Conservation (phyloP, 176 grass and related monocot genomes). For the Coix lacrymajobi region DNA sequence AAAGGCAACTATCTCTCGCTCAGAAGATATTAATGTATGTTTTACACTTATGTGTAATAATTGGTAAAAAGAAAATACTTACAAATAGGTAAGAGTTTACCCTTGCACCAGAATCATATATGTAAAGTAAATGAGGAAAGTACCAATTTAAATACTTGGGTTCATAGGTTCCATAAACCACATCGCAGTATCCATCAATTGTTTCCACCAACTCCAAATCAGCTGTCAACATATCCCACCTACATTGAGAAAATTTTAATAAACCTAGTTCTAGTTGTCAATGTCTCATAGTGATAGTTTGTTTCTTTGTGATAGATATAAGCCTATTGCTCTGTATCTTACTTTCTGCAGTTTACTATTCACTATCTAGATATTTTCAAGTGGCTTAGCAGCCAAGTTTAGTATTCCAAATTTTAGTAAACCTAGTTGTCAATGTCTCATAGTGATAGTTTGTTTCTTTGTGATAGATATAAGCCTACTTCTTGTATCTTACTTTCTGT, state of each 20-base stretch:
- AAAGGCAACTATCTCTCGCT: neutral
- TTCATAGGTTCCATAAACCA: conserved; percentile 92
- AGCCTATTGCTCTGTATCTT: too few species aligned
- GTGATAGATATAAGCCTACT: too few species aligned
- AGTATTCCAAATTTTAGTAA: conserved; percentile 27
- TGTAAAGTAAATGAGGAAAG: neutral
- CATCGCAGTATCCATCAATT: conserved; percentile 77
- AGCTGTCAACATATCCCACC: conserved; percentile 92
- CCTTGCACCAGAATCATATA: neutral
- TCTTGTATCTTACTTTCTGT: too few species aligned
- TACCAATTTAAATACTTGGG: conserved; percentile 82
- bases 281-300: conserved; percentile 13
- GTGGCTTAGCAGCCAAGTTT: too few species aligned
- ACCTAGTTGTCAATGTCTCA: conserved; percentile 6
- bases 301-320: too few species aligned
- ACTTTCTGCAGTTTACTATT: too few species aligned
- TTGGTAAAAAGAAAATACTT: neutral
- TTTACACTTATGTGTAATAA: neutral
- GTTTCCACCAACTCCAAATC: conserved; percentile 73
- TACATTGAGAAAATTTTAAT: conserved; percentile 41
- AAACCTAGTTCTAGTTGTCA: neutral
- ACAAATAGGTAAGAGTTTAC: neutral
- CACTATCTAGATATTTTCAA: too few species aligned
- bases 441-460: neutral
- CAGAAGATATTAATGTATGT: neutral